These are phyloP conservation scores for Colletotrichum graminicola DNA, from an alignment of 2,329 filamentous ascomycete species.

Conservation along the genomic window DNA sequence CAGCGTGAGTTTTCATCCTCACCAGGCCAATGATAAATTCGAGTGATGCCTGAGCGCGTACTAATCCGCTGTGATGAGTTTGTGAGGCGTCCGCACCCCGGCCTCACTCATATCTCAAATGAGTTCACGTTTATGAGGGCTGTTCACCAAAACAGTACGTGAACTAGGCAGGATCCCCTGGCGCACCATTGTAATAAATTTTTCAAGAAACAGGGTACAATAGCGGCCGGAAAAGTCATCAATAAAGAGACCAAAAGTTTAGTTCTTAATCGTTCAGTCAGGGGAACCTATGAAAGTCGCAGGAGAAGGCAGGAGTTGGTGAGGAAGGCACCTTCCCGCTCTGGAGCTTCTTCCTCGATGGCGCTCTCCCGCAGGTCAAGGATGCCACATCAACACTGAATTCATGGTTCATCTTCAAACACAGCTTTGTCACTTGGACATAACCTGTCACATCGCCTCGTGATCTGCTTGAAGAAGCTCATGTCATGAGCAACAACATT, in stretches of 20 bases:
- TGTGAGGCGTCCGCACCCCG: background rate
- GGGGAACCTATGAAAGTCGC: constrained; percentile 16
- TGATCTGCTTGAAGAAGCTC: background rate
- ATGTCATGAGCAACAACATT: background rate
- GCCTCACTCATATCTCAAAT: background rate
- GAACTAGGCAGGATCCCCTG: too few relatives aligned
- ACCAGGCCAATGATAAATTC: background rate
- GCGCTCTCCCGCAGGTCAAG: background rate
- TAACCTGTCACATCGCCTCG: background rate
- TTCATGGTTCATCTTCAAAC: background rate
- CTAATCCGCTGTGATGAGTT: background rate
- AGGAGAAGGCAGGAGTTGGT: background rate
- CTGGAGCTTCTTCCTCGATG: too few relatives aligned
- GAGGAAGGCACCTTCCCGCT: too few relatives aligned
- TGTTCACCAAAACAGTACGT: too few relatives aligned
- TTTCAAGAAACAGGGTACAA: too few relatives aligned
- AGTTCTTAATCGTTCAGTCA: background rate
- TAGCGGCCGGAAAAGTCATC: background rate
- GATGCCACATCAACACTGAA: too few relatives aligned
- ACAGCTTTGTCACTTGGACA: background rate
- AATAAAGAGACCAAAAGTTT: constrained; percentile 5
- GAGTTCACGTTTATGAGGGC: background rate
- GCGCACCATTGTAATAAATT: too few relatives aligned
- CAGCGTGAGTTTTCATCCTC: background rate
- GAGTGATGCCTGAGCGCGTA: too few relatives aligned